Evolutionary conservation across 495 filamentous ascomycete genomes (phyloP), one percentile per base, ranked within the genome.

Genomic region (Penicillium crystallinum): DNA sequence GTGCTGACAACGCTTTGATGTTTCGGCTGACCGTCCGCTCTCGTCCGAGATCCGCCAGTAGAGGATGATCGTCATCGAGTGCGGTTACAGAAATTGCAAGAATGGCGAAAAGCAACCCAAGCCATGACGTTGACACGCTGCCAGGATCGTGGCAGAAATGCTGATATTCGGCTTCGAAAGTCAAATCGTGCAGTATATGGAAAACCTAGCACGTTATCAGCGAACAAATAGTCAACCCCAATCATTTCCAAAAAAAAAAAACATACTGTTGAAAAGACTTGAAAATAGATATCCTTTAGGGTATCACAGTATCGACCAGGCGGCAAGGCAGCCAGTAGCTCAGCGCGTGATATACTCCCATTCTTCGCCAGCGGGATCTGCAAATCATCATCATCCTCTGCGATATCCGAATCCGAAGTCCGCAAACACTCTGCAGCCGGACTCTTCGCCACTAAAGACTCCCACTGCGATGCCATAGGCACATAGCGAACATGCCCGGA

Each of bases 131-230:
- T 18, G 69, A 66, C 2, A 71, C 68, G 41, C 68, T 72, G 33
- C 60, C 57, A 0, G 75, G 71, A 27, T 77, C 64, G 52, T 71
- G 67, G 35, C 68, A 70, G 34, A 77, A 77, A 12, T 69, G 66
- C 35, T 70, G 65, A 56, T 77, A 78, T 31, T 78, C 72, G 5
- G 70, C 65, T 29, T 74, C 70, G 29, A 78, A 78, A 1, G 73
- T 75, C 45, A 74, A 59, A 46, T 77, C 75, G 45, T 77, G 75
- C 7, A 78, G 64, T 51, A 76, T 76, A 54, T 73, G 70, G 27
- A 71, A 71, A 17, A 73, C 54, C 67, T 67, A n/a, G 23, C 21
- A 38, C 27, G 14, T 14, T 1, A 15, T 56, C 38, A 49, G 48
- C 49, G 12, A 43, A 22, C 36, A 2, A 3, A 2, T 14, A 31